Base-by-base conservation (phyloP, 1,284 basidiomycete species). In the Microbotryum lychnidis-dioicae region DNA sequence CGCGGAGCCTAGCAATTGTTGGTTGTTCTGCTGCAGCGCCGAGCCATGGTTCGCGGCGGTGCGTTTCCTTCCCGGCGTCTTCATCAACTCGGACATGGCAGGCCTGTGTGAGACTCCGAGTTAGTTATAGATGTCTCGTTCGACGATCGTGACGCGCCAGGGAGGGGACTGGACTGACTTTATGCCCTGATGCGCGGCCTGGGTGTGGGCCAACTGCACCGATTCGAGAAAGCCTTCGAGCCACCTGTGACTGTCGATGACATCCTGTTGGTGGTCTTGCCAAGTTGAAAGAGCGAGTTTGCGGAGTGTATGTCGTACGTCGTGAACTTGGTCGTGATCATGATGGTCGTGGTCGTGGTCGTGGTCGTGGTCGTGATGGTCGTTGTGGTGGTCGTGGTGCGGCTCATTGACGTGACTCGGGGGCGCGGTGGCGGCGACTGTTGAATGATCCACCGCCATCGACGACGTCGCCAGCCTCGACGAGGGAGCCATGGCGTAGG, bases 71-170 rank as follows among this genome's bases (percentile, higher is more conserved):
- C 64, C 64, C 4, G 67, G 67, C 2, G 67, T 66, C 53, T 68
- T 68, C 67, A 68, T 68, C 25, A 68, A 48, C 27, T 66, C 65
- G 0, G 64, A 54, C 33, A 68, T 56, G 47, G 54, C 60, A 9
- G 51, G 62, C 3, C 66, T 68, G 64, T 3, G 27, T 29, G 23
- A 23, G 20, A 23, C 6, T 23, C 6, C 7, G 23, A 50, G 48
- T 50, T 20, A 50, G 48, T 50, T 29, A 14, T 50, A 2, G 10
- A 21, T 18, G 37, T 18, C 37, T 42, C 37, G 37, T 18, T 6
- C 12, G 37, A 12, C 14, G 14, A 23, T 44, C 25, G n/a, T 18
- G 51, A 10, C 14, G 21, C 50, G 29, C 47, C 42, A 61, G 47
- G 14, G 50, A 25, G n/a, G 7, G 9, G 8, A 50, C 60, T 29